These are phyloP conservation scores for Rostrohypoxylon terebratum DNA, from an alignment of 495 filamentous ascomycete species.

Conservation along the genomic window DNA sequence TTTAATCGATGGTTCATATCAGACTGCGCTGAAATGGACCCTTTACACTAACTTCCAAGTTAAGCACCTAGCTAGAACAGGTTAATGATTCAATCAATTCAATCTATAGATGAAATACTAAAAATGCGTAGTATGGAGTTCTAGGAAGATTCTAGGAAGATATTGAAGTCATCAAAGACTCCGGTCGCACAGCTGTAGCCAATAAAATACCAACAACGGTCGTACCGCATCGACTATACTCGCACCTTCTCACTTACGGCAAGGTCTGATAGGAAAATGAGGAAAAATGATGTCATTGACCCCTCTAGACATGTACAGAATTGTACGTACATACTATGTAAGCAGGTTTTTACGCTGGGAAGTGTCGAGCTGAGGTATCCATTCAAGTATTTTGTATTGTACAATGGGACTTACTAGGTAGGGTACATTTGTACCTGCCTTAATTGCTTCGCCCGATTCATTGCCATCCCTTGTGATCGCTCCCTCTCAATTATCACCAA, in stretches of 20 bases:
- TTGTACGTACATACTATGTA: too few relatives aligned
- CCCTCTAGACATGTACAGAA: not conserved
- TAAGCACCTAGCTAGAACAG: constrained; percentile 14
- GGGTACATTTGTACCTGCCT: not conserved
- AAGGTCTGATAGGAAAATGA: constrained; percentile 23
- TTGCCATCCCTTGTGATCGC: constrained; percentile 8
- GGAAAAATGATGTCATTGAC: constrained; percentile 29
- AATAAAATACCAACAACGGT: constrained; percentile 17
- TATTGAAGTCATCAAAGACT: constrained; percentile 42
- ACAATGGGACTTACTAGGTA: too few relatives aligned
- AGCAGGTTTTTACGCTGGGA: constrained; percentile 2
- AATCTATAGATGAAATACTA: constrained; percentile 12
- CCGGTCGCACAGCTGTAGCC: constrained; percentile 15
- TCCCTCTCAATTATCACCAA: constrained; percentile 3
- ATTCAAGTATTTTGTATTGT: not conserved
- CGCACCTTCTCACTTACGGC: constrained; percentile 14
- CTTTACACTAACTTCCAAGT: not conserved
- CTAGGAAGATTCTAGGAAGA: constrained; percentile 11
- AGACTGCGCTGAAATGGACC: not conserved
- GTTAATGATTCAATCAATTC: constrained; percentile 9
- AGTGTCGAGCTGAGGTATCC: not conserved
- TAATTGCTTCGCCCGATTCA: not conserved
- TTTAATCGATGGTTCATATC: constrained; percentile 24
- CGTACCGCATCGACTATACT: constrained; percentile 15
- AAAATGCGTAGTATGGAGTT: constrained; percentile 13